Conservation (phyloP, 2,329 filamentous ascomycete genomes). For the Dactylonectria estremocensis region DNA sequence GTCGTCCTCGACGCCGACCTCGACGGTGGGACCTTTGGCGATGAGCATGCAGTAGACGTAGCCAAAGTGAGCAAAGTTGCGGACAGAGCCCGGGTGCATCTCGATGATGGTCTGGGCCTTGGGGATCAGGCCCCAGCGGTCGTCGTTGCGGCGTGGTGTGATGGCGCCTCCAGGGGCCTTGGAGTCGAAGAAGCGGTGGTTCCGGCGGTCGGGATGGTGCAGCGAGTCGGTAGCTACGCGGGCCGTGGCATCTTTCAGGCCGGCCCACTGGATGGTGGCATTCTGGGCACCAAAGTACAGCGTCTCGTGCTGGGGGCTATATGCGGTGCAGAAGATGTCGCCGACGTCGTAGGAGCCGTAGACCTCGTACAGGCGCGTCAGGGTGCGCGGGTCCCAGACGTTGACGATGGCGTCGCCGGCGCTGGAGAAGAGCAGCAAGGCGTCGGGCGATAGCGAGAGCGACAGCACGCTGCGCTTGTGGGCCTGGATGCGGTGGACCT, state of each 20-base stretch:
- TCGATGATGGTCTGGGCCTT: slow-evolving; percentile 75
- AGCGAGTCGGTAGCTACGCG: slow-evolving; percentile 74
- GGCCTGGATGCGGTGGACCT: slow-evolving; percentile 83
- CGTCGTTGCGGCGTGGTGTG: slow-evolving; percentile 79
- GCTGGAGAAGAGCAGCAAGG: slow-evolving; percentile 87
- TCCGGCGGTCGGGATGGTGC: slow-evolving; percentile 81
- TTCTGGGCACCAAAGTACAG: slow-evolving; percentile 96
- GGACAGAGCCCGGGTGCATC: slow-evolving; percentile 84
- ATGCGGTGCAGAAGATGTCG: slow-evolving; percentile 95
- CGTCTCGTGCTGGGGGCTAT: slow-evolving; percentile 83
- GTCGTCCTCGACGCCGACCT: slow-evolving; percentile 81
- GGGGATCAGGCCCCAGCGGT: slow-evolving; percentile 69
- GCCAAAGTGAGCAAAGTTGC: slow-evolving; percentile 93
- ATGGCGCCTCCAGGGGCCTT: slow-evolving; percentile 85
- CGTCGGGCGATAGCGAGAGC: slow-evolving; percentile 83
- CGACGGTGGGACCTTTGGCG: slow-evolving; percentile 76
- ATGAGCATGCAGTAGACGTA: slow-evolving; percentile 98
- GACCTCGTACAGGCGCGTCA: slow-evolving; percentile 87
- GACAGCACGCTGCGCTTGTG: slow-evolving; percentile 94
- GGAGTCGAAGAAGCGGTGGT: slow-evolving; percentile 95
- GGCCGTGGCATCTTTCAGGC: slow-evolving; percentile 75
- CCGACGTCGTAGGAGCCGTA: slow-evolving; percentile 96
- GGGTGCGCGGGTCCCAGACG: slow-evolving; percentile 86
- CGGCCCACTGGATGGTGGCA: slow-evolving; percentile 94
- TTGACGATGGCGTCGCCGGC: slow-evolving; percentile 95